Evolutionary conservation across 129 eudicot genomes (phyloP).

Genomic region (carrot (Daucus carota)): DNA sequence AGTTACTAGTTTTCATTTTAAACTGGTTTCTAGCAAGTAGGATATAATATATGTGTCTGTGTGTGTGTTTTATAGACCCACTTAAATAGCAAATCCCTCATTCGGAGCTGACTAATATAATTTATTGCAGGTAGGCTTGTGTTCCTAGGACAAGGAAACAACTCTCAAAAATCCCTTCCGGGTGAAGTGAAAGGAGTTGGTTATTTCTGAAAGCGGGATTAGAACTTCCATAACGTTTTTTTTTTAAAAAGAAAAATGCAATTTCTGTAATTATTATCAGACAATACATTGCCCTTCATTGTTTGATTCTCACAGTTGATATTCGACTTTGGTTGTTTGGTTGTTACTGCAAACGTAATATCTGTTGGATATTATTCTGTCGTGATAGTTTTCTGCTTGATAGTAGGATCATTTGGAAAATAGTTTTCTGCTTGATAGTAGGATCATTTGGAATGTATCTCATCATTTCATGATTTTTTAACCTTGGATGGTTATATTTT

Average conservation of each 20-base stretch:
- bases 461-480: neutral
- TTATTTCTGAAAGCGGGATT: constrained; percentile 41
- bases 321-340: neutral
- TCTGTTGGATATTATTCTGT: neutral
- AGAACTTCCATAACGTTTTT: neutral
- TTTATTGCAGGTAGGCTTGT: constrained; percentile 59
- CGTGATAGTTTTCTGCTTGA: neutral
- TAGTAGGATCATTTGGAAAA: neutral
- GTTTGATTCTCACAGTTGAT: neutral
- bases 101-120: neutral
- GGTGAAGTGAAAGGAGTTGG: constrained; percentile 56
- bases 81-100: neutral
- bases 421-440: neutral
- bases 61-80: too few species aligned
- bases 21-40: too few species aligned
- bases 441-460: neutral
- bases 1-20: too few species aligned
- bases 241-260: neutral
- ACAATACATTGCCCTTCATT: neutral
- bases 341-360: neutral
- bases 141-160: constrained; percentile 57
- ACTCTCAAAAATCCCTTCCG: constrained; percentile 22
- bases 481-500: neutral
- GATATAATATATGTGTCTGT: too few species aligned
- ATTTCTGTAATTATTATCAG: constrained; percentile 8